phyloP scores from a whole-genome alignment of 768 basidiomycete genomes.

The Suillus brevipes region DNA sequence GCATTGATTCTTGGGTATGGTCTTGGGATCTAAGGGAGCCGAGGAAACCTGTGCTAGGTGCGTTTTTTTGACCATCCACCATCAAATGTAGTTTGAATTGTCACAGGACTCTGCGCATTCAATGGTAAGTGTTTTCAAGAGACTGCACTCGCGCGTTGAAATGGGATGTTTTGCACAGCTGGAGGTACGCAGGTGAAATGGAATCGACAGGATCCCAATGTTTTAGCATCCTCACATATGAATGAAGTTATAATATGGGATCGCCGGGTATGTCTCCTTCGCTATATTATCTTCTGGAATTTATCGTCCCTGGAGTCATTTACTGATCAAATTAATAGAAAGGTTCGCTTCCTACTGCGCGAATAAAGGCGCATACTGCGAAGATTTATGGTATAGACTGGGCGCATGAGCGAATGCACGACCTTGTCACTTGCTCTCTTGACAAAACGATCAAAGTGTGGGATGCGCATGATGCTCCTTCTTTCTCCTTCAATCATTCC shows the following conservation, averaged over 20 bases:
- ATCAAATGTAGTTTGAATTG: slow-evolving; percentile 5
- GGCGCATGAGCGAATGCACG: slow-evolving; percentile 71
- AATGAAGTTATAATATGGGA: slow-evolving; percentile 94
- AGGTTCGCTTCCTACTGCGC: slow-evolving; percentile 78
- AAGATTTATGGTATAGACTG: slow-evolving; percentile 99
- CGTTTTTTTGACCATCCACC: slow-evolving; percentile 6
- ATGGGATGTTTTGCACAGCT: slow-evolving; percentile 41
- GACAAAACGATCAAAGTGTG: slow-evolving; percentile 93
- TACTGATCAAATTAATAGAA: slow-evolving; percentile 49
- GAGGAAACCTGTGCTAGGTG: slow-evolving; percentile 70
- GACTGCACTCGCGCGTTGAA: neutral
- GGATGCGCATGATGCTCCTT: slow-evolving; percentile 39
- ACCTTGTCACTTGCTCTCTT: slow-evolving; percentile 91
- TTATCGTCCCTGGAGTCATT: neutral
- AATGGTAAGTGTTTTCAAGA: slow-evolving; percentile 39
- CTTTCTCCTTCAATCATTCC: slow-evolving; percentile 14
- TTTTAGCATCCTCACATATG: slow-evolving; percentile 88
- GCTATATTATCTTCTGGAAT: neutral
- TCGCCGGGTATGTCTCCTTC: slow-evolving; percentile 60
- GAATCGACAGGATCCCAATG: slow-evolving; percentile 84
- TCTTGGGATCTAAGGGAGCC: slow-evolving; percentile 85
- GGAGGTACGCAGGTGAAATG: slow-evolving; percentile 96
- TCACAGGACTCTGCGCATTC: slow-evolving; percentile 56
- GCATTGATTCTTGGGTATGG: slow-evolving; percentile 94
- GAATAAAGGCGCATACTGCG: slow-evolving; percentile 78